Base-by-base conservation (phyloP, 306 rosid species). In the Notholithocarpus densiflorus region DNA sequence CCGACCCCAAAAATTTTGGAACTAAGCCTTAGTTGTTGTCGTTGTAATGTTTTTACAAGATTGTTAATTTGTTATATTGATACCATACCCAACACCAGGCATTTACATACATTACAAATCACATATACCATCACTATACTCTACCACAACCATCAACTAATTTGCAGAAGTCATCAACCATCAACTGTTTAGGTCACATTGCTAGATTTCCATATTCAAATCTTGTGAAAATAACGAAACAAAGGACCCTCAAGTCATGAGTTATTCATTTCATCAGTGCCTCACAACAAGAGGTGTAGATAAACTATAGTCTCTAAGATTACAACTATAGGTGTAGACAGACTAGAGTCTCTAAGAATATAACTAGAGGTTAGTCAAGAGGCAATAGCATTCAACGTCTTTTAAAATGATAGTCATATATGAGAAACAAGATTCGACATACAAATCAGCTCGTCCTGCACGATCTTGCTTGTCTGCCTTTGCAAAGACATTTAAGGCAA, bases 391-490 rank as follows among this genome's bases (percentile, higher is more conserved):
- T 60, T 48, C 31, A 19, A 60, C 9, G 26, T 18, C 45, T 18
- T 34, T 69, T 15, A 32, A 26, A n/a, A 69, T 20, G 6, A 53
- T 27, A 37, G 48, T 75, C 77, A 79, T 26, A 24, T 9, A 15
- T 21, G 54, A 51, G 59, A 72, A 77, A 48, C 57, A 65, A n/a
- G 17, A 71, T 51, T 15, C 34, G 76, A 37, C 93, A 29, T 86
- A 96, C 99, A 96, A 82, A 85, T 96, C 99, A 21, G 98, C 92
- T 84, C 96, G 89, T 48, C 97, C 97, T 56, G 97, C 92, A 81
- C 89, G 98, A 81, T 96, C 99, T 82, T 96, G 98, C 89, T 96
- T 96, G 85, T 96, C 99, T 70, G 99, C 99, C 84, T 90, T 96
- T 4, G 77, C 93, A 81, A 96, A 96, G 77, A 93, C 98, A 84